Conservation (phyloP, 108 stramenopile species). For the Cylindrotheca closterium region DNA sequence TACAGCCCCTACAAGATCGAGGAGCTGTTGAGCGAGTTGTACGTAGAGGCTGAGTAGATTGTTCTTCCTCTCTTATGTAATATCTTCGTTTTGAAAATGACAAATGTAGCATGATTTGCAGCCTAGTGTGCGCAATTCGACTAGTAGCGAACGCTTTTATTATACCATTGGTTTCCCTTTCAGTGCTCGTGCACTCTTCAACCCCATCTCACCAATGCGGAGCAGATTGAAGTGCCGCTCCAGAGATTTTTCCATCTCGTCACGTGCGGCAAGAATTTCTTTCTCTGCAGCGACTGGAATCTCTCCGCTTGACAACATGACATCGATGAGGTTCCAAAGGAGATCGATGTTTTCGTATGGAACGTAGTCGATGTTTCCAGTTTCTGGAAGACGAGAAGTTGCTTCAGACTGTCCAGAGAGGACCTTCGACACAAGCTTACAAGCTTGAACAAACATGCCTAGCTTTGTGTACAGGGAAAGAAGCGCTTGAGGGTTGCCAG, state of each 20-base stretch:
- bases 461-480: conserved; percentile 59
- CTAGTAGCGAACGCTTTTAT: background rate
- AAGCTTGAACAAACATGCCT: conserved; percentile 68
- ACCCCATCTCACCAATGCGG: conserved; percentile 54
- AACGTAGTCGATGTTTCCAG: conserved; percentile 77
- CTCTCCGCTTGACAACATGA: conserved; percentile 20
- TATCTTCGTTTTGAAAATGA: background rate
- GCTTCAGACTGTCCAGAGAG: conserved; percentile 29
- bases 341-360: conserved; percentile 76
- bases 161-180: background rate
- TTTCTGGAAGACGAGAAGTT: conserved; percentile 66
- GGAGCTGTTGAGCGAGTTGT: conserved; percentile 39
- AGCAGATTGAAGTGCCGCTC: conserved; percentile 44
- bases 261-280: conserved; percentile 28
- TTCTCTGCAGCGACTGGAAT: conserved; percentile 7
- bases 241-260: conserved; percentile 58
- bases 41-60: conserved; percentile 37
- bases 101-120: background rate
- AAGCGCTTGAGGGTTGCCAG: conserved; percentile 63
- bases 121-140: background rate
- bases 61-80: background rate
- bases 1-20: conserved; percentile 71
- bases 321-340: conserved; percentile 66
- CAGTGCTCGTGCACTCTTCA: conserved; percentile 38
- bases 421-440: conserved; percentile 47